Conservation (phyloP, 495 filamentous ascomycete genomes). For the Tetracladium setigerum region DNA sequence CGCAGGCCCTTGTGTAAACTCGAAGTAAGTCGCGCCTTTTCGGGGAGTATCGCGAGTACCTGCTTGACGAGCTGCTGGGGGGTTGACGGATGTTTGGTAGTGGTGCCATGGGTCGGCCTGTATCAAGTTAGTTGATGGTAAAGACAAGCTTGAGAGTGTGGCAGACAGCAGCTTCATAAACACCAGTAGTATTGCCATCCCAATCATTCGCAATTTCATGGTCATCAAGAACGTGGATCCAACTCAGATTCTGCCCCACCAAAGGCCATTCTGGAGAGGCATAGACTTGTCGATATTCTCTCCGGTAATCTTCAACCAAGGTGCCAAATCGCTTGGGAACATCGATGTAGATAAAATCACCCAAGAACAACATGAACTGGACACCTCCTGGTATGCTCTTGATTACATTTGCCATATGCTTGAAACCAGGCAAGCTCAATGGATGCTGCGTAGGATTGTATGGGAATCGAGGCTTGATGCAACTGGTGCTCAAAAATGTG, state of each 20-base stretch:
- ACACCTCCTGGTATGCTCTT: conserved; percentile 48
- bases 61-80: conserved; percentile 48
- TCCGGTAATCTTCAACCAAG: conserved; percentile 65
- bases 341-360: conserved; percentile 98
- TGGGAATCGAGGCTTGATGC: conserved; percentile 83
- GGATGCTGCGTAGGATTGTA: conserved; percentile 79
- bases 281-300: conserved; percentile 90
- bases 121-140: conserved; percentile 37
- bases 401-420: conserved; percentile 56
- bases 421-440: conserved; percentile 70
- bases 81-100: conserved; percentile 82
- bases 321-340: conserved; percentile 74
- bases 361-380: conserved; percentile 94
- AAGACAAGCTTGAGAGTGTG: not conserved
- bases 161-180: conserved; percentile 24
- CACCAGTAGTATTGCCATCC: conserved; percentile 62
- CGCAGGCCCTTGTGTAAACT: conserved; percentile 81
- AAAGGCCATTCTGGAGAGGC: conserved; percentile 81
- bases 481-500: conserved; percentile 85
- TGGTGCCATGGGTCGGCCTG: conserved; percentile 71
- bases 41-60: conserved; percentile 27
- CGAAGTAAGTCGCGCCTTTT: conserved; percentile 65
- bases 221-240: conserved; percentile 94
- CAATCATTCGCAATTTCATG: conserved; percentile 95
- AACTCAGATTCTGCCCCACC: conserved; percentile 66